Conservation (phyloP, 495 filamentous ascomycete species). For the Hypoxylon fragiforme region DNA sequence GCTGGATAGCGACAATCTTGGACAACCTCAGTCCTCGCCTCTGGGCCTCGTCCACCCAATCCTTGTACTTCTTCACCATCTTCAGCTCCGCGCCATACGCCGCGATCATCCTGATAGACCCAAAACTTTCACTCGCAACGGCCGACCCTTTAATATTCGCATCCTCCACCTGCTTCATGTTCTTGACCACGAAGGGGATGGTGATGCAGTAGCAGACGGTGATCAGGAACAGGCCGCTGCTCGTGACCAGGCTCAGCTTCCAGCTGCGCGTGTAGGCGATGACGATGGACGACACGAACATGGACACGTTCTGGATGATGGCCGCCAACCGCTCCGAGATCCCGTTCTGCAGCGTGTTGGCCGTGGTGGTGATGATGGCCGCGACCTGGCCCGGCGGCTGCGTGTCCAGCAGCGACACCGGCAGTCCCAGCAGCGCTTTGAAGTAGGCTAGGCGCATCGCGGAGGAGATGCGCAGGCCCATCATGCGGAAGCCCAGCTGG, state of each 20-base stretch:
- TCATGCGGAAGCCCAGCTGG: slow-evolving; percentile 58
- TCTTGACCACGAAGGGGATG: slow-evolving; percentile 61
- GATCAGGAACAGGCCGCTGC: slow-evolving; percentile 59
- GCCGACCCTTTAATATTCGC: slow-evolving; percentile 63
- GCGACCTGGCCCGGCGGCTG: slow-evolving; percentile 57
- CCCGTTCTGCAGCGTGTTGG: slow-evolving; percentile 66
- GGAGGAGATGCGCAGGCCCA: slow-evolving; percentile 58
- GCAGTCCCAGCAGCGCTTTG: slow-evolving; percentile 54
- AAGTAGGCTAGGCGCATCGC: slow-evolving; percentile 57
- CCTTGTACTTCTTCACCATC: slow-evolving; percentile 55
- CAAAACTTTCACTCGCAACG: slow-evolving; percentile 61
- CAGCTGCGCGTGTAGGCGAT: slow-evolving; percentile 61
- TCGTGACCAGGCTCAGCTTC: slow-evolving; percentile 60
- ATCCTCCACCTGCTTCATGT: slow-evolving; percentile 57
- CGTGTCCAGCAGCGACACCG: slow-evolving; percentile 57
- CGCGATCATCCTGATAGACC: slow-evolving; percentile 61
- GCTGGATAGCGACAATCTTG: slow-evolving; percentile 51
- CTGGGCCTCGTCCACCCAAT: slow-evolving; percentile 61
- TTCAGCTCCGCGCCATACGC: slow-evolving; percentile 65
- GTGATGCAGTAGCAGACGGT: slow-evolving; percentile 57
- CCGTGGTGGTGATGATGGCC: slow-evolving; percentile 64
- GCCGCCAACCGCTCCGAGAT: slow-evolving; percentile 65
- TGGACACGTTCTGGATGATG: slow-evolving; percentile 57
- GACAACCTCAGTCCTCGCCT: slow-evolving; percentile 55
- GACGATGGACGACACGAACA: slow-evolving; percentile 54